Base-by-base conservation (phyloP, 345 rosid species). In the Alliaria petiolata region DNA sequence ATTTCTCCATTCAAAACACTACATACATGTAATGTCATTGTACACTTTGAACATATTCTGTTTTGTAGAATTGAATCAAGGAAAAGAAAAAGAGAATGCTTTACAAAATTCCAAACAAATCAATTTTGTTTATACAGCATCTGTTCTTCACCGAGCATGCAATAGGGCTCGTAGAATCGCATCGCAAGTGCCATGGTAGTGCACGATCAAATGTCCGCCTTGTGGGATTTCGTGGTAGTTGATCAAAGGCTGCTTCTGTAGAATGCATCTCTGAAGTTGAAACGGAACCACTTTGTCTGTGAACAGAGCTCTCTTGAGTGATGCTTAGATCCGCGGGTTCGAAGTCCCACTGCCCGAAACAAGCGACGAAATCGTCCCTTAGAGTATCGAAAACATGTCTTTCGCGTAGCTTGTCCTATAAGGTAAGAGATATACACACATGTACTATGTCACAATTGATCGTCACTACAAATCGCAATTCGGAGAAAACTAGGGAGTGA, bases 151-250 rank as follows among this genome's bases (percentile, higher is more conserved):
- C 88, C 81, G 45, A 88, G 79, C n/a, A n/a, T n/a, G n/a, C 72
- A 93, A 56, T 47, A 90, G 82, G 0, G 92, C 60, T 39, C 78
- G 80, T 53, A 89, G 46, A 57, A 93, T 83, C 52, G 88, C 69
- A 26, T 90, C 96, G 35, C 96, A 81, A 14, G 83, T 53, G 25
- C 92, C 97, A 12, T 55, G 75, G 62, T 93, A 86, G 59, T 90
- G 95, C 42, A 93, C 85, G 45, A 90, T 82, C 57, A 93, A 62
- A 75, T 93, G 98, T 12, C 98, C 98, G 6, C 97, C 98, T 26
- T 80, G 84, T 1, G 86, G 84, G 56, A 93, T 81, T 71, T 93
- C 98, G 50, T 93, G 98, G 61, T 93, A 87, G 50, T 69, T 82
- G 56, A 90, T 89, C 91, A 91, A 86, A 6, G 92, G 90, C 19